phyloP scores from a whole-genome alignment of 2,329 filamentous ascomycete species.

The Albifimbria verrucaria region DNA sequence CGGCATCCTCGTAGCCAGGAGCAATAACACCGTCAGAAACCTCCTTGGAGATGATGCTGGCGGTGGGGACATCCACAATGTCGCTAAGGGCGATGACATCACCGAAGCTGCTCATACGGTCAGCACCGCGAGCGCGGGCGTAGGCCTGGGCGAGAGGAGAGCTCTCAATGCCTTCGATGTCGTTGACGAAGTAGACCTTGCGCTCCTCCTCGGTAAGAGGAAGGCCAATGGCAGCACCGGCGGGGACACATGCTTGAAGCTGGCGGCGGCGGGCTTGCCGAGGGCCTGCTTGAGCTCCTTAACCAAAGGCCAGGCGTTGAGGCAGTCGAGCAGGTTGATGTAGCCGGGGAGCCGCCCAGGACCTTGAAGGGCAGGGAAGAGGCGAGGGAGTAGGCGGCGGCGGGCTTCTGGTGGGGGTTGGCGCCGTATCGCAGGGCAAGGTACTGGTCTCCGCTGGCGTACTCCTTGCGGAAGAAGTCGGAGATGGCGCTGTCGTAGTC shows the following conservation, averaged over 20 bases:
- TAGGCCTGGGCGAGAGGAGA: conserved; percentile 92
- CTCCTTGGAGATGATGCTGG: conserved; percentile 96
- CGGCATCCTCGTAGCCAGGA: conserved; percentile 78
- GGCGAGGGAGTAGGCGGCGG: conserved; percentile 73
- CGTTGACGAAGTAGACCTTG: conserved; percentile 98
- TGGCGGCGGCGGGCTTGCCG: conserved; percentile 84
- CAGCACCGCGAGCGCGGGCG: conserved; percentile 88
- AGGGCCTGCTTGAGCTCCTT: conserved; percentile 93
- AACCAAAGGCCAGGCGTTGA: conserved; percentile 96
- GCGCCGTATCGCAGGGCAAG: conserved; percentile 87
- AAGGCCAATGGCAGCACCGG: conserved; percentile 89
- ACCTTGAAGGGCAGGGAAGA: conserved; percentile 90
- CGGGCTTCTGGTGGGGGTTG: conserved; percentile 98
- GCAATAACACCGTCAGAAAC: conserved; percentile 97
- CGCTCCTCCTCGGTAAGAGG: conserved; percentile 83
- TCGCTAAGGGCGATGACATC: conserved; percentile 94
- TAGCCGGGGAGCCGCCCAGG: conserved; percentile 88
- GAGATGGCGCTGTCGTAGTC: conserved; percentile 95
- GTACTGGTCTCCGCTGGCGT: conserved; percentile 83
- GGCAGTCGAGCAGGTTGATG: conserved; percentile 92
- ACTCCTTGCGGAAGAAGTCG: conserved; percentile 96
- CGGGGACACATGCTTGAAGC: conserved; percentile 99
- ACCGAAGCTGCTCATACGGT: conserved; percentile 98
- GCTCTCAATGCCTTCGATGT: conserved; percentile 82
- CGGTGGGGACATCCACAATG: conserved; percentile 85